phyloP scores from a whole-genome alignment of 495 filamentous ascomycete genomes.

The Trichoderma virens region DNA sequence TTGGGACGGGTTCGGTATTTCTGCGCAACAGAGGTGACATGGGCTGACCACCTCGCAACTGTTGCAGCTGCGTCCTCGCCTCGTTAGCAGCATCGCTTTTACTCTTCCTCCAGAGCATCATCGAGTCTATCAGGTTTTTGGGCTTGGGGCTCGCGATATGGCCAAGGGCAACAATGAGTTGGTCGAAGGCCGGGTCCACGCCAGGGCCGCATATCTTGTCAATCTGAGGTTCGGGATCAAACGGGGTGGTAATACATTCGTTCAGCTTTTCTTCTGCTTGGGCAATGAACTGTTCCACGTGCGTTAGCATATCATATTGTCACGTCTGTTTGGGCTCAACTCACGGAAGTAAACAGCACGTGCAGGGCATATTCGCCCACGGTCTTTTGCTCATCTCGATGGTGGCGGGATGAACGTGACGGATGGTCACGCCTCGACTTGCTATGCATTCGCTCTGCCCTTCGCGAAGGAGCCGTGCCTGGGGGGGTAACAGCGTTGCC shows the following conservation, averaged over 20 bases:
- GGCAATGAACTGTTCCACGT: slow-evolving; percentile 49
- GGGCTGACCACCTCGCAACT: slow-evolving; percentile 38
- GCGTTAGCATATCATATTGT: not conserved
- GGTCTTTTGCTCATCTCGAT: slow-evolving; percentile 70
- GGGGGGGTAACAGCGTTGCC: slow-evolving; percentile 11
- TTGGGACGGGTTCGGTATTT: slow-evolving; percentile 42
- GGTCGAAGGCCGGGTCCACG: slow-evolving; percentile 85
- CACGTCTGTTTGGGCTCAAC: slow-evolving; percentile 18
- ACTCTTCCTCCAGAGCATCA: slow-evolving; percentile 94
- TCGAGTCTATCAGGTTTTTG: slow-evolving; percentile 89
- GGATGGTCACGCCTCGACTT: slow-evolving; percentile 64
- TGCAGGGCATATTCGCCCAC: slow-evolving; percentile 95
- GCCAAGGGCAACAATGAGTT: slow-evolving; percentile 84
- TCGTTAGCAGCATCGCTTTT: slow-evolving; percentile 81
- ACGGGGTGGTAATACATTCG: slow-evolving; percentile 64
- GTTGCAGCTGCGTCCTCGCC: slow-evolving; percentile 51
- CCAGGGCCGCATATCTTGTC: slow-evolving; percentile 86
- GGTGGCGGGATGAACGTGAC: slow-evolving; percentile 72
- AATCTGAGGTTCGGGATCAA: slow-evolving; percentile 70
- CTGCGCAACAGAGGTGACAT: slow-evolving; percentile 32
- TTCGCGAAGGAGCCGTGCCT: slow-evolving; percentile 30
- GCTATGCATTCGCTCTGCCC: slow-evolving; percentile 57
- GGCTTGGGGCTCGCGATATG: slow-evolving; percentile 91
- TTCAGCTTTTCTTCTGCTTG: slow-evolving; percentile 92
- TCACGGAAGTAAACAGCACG: slow-evolving; percentile 85